These are phyloP conservation scores for Schizochytrium sp. DNA, from an alignment of 108 stramenopile species.

Conservation along the genomic window DNA sequence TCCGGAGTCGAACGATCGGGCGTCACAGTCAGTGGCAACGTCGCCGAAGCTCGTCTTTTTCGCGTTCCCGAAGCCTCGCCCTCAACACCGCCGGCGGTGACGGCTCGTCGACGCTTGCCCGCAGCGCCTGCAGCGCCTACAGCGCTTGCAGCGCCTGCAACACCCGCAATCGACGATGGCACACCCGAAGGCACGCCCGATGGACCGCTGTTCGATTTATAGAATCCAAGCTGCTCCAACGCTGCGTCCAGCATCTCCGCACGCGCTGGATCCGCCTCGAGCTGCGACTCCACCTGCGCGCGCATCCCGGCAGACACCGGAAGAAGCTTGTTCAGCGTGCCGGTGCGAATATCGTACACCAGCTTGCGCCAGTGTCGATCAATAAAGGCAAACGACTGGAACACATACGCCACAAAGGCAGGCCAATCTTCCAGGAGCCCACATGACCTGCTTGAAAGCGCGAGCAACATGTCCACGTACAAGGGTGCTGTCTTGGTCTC, in stretches of 20 bases:
- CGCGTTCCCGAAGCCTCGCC: too few species aligned
- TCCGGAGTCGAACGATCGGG: not conserved
- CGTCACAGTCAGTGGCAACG: too few species aligned
- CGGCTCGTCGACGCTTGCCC: not conserved
- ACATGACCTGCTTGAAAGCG: not conserved
- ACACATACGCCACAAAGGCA: constrained; percentile 8
- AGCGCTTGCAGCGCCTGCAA: not conserved
- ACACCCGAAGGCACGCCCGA: not conserved
- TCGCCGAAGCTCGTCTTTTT: too few species aligned
- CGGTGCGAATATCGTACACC: not conserved
- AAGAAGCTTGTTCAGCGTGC: not conserved
- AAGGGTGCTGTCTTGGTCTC: not conserved
- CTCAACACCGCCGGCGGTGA: too few species aligned
- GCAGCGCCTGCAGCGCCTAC: not conserved
- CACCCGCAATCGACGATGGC: not conserved
- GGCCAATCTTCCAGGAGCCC: not conserved
- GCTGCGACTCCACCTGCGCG: not conserved
- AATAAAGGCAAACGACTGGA: not conserved
- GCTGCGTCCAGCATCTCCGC: not conserved
- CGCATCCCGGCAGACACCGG: not conserved
- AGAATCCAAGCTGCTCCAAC: not conserved
- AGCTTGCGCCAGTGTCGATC: constrained; percentile 8
- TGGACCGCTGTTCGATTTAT: not conserved
- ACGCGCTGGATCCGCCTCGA: not conserved
- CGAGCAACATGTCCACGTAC: constrained; percentile 2